Base-by-base conservation (phyloP, 2,329 filamentous ascomycete genomes). In the Diaporthe sp. region DNA sequence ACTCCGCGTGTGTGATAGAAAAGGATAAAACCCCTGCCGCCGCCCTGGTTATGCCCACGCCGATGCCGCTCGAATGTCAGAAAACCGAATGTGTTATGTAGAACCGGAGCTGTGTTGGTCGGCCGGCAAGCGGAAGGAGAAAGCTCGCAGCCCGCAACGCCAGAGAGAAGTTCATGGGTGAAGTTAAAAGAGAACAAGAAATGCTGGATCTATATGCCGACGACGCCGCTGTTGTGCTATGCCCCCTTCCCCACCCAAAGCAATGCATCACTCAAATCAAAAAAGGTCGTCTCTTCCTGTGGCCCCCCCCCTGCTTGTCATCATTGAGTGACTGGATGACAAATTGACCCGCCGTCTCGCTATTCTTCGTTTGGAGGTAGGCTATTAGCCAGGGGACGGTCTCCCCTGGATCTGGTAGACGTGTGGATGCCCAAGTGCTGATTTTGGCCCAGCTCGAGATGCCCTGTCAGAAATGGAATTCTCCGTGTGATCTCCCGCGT, bases 141-240 rank as follows among this genome's bases (percentile, higher is more conserved):
- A 22, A 72, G 42, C 44, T 62, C 49, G 70, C 39, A 46, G 22
- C 34, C 49, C 49, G 58, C 49, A 34, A 15, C 46, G 15, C 31
- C 53, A 55, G 34, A 10, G 46, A 51, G 34, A 34, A 28, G n/a
- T 53, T 9, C n/a, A 37, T 28, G 49, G 15, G 28, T 28, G n/a
- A 55, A 22, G 61, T 34, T 22, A 4, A 69, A 39, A 39, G 15
- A 53, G 49, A 65, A 44, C 8, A 55, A 34, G 39, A 51, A 55
- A 73, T 65, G 59, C 71, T 72, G 58, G 58, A 28, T 73, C 71
- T 73, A 65, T 65, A 62, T 73, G 65, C 46, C 65, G 46, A 57
- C 37, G 71, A 73, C 71, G 71, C 58, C 71, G 46, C 19, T 61
- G 44, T 72, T 73, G 71, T 65, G 71, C 70, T 62, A 55, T 55